Percentiles rank a stretch among this genome's conserved stretches.
Conservation (phyloP, 2,329 filamentous ascomycete species). For the Teratosphaeria gauchensis region DNA sequence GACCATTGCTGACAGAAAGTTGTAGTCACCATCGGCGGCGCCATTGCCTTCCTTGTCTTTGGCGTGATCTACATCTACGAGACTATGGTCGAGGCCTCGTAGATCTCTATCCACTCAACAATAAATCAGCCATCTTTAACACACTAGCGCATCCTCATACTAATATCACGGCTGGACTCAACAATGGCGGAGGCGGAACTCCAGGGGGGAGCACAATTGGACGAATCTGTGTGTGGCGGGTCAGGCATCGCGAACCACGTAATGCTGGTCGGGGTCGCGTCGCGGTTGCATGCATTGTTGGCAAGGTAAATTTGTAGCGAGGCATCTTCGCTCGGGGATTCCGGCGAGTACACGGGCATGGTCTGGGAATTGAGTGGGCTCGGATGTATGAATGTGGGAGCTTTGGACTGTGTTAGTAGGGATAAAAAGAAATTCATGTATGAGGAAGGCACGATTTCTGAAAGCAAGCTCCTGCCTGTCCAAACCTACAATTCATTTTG, state of each 20-base stretch:
- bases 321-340: neutral
- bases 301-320: neutral
- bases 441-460: neutral
- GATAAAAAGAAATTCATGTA: neutral
- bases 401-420: neutral
- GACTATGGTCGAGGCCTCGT: conserved; percentile 17
- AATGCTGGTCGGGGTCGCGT: neutral
- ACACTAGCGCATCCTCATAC: neutral
- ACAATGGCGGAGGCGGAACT: no score
- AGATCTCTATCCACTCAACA: neutral
- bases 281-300: neutral
- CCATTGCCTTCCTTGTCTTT: conserved; percentile 81
- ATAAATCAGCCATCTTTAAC: neutral
- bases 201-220: no score
- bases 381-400: neutral
- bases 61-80: conserved; percentile 86
- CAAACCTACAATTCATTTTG: no score
- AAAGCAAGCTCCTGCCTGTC: no score
- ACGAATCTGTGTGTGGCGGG: no score
- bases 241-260: neutral
- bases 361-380: neutral
- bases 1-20: neutral
- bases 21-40: conserved; percentile 82
- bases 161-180: neutral
- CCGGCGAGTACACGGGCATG: neutral